These are phyloP conservation scores for Lecanicillium sp. DNA, from an alignment of 2,329 filamentous ascomycete species.

Conservation along the genomic window DNA sequence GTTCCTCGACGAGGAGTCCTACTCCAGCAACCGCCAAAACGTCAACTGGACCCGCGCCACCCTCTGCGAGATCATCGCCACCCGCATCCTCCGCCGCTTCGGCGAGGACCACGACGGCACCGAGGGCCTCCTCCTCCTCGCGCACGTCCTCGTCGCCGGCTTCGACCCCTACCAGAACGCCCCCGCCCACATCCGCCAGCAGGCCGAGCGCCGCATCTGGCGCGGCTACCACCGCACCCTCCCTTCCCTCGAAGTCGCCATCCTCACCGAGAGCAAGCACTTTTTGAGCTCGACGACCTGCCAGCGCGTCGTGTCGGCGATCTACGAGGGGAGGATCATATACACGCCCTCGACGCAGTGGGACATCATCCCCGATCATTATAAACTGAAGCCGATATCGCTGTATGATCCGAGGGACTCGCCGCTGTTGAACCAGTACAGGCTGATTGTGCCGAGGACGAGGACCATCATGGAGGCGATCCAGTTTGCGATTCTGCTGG, in stretches of 20 bases:
- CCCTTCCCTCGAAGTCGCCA: conserved; percentile 76
- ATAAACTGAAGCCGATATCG: conserved; percentile 77
- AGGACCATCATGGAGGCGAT: conserved; percentile 68
- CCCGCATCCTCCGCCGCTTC: conserved; percentile 69
- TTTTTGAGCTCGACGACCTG: conserved; percentile 73
- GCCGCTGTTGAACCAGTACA: conserved; percentile 76
- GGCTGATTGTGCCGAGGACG: conserved; percentile 73
- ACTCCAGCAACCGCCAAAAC: conserved; percentile 71
- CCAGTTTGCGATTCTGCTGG: conserved; percentile 65
- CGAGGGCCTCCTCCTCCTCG: conserved; percentile 64
- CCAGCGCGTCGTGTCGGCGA: conserved; percentile 75
- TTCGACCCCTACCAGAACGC: conserved; percentile 85
- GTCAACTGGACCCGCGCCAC: conserved; percentile 73
- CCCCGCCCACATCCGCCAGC: conserved; percentile 56
- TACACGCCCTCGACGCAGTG: conserved; percentile 79
- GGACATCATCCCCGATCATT: conserved; percentile 78
- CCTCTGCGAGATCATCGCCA: conserved; percentile 75
- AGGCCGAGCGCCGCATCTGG: conserved; percentile 45
- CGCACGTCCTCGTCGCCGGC: conserved; percentile 74
- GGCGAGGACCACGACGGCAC: conserved; percentile 70
- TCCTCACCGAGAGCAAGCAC: conserved; percentile 73
- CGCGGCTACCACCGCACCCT: conserved; percentile 54
- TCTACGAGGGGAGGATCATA: conserved; percentile 73
- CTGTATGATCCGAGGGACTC: conserved; percentile 72
- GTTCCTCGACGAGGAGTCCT: conserved; percentile 71